Evolutionary conservation across 139 green algal species (phyloP).

Genomic region (Micractinium conductrix): DNA sequence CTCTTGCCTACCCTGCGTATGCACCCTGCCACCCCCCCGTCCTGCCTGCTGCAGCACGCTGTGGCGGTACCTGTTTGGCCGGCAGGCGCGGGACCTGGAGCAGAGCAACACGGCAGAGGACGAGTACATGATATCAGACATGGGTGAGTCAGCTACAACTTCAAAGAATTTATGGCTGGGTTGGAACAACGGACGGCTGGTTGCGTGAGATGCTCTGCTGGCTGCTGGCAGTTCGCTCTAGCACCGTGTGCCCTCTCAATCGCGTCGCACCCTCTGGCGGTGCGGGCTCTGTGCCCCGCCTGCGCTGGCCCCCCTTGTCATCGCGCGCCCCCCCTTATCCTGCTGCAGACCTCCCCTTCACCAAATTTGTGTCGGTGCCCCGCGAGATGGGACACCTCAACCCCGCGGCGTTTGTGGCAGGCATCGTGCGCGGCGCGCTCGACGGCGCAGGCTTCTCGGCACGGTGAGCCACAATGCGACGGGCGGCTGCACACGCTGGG

Average conservation of each 20-base stretch:
- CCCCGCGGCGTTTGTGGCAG: slow-evolving; percentile 89
- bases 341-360: slow-evolving; percentile 91
- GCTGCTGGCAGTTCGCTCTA: no score
- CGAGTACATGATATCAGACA: slow-evolving; percentile 98
- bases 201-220: no score
- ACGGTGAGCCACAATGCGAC: no score
- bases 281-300: no score
- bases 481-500: no score
- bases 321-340: no score
- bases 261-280: no score
- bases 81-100: slow-evolving; percentile 93
- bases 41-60: slow-evolving; percentile 58
- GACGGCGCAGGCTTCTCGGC: slow-evolving; percentile 90
- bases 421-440: slow-evolving; percentile 92
- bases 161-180: no score
- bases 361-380: slow-evolving; percentile 92
- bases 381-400: slow-evolving; percentile 92
- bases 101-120: slow-evolving; percentile 92
- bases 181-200: no score
- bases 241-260: no score
- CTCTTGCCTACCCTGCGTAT: background rate
- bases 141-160: no score
- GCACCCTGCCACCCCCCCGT: background rate
- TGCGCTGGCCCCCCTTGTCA: no score
- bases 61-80: slow-evolving; percentile 95